Evolutionary conservation across 176 grass and related monocot genomes (phyloP).

Genomic region (Tillandsia leiboldiana): DNA sequence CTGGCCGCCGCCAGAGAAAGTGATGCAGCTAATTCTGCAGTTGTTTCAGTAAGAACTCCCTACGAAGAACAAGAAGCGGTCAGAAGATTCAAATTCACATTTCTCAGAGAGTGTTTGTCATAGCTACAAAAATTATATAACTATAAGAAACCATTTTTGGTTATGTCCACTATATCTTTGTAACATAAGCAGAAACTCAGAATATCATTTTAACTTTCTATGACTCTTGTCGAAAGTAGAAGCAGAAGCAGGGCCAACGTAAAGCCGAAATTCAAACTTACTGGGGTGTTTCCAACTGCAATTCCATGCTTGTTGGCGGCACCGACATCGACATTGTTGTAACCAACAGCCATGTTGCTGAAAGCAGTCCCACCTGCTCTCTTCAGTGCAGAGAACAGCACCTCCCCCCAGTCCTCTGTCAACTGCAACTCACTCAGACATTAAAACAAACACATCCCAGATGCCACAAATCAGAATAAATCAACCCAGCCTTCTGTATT

Average conservation of each 20-base stretch:
- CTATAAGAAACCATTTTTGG: not conserved
- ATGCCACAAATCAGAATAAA: not conserved
- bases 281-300: slow-evolving; percentile 80
- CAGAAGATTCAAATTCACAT: not conserved
- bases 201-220: too few relatives aligned
- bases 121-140: not conserved
- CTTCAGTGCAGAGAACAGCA: slow-evolving; percentile 90
- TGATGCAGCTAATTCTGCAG: slow-evolving; percentile 70
- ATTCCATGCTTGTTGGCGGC: slow-evolving; percentile 65
- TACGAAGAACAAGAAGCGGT: slow-evolving; percentile 10
- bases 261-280: slow-evolving; percentile 6
- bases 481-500: too few relatives aligned
- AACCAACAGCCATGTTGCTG: slow-evolving; percentile 98
- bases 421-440: slow-evolving; percentile 38
- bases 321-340: slow-evolving; percentile 83
- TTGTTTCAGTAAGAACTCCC: slow-evolving; percentile 94
- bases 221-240: not conserved
- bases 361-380: slow-evolving; percentile 71
- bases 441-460: slow-evolving; percentile 9
- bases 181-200: too few relatives aligned
- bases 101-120: too few relatives aligned
- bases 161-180: too few relatives aligned
- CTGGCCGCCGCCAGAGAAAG: slow-evolving; percentile 57
- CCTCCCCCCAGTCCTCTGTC: slow-evolving; percentile 89
- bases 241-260: not conserved